Evolutionary conservation across 257 asterid species (phyloP), one percentile per base, ranked within the genome.

Genomic region (Capsicum pubescens): DNA sequence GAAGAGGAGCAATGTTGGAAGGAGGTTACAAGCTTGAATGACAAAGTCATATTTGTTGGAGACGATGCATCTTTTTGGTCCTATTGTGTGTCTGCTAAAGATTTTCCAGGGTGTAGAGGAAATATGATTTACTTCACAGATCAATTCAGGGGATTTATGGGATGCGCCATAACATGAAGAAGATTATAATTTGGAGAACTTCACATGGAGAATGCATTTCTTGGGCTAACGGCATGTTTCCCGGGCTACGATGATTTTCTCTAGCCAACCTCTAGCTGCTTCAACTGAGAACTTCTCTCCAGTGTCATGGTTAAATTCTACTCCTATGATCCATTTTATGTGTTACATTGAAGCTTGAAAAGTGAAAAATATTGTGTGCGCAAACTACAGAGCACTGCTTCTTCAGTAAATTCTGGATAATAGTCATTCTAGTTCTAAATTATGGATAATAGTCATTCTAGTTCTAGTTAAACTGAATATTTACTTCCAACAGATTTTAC

Each of bases 51-150:
- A 50, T 74, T 74, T 72, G 46, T 74, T 2, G 61, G 81, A 19
- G 81, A 50, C 15, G 12, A 74, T 13, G 81, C 61, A 74, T 74
- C 81, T 21, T 74, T 50, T 32, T 76, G 63, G 81, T 76, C 81
- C 44, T 76, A 76, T 44, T 21, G 14, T 52, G 63, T 74, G 13
- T 74, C 81, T 21, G 81, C 81, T 74, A 50, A 50, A 50, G 81
- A 74, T 52, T 12, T 74, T 74, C 61, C 61, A 50, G 61, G 81
- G 13, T 76, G 63, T 52, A 76, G 61, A 76, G 81, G 63, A 26
- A 76, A 50, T 26, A 6, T 76, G 9, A 21, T 76, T 50, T 76
- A 4, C 63, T 52, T 76, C 80, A 48, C 11, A 19, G 59, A 50
- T 72, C 80, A 72, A 48, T 72, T 72, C 63, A 76, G 61, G 81